phyloP scores from a whole-genome alignment of 2,329 filamentous ascomycete species.

The Curvularia sp. region DNA sequence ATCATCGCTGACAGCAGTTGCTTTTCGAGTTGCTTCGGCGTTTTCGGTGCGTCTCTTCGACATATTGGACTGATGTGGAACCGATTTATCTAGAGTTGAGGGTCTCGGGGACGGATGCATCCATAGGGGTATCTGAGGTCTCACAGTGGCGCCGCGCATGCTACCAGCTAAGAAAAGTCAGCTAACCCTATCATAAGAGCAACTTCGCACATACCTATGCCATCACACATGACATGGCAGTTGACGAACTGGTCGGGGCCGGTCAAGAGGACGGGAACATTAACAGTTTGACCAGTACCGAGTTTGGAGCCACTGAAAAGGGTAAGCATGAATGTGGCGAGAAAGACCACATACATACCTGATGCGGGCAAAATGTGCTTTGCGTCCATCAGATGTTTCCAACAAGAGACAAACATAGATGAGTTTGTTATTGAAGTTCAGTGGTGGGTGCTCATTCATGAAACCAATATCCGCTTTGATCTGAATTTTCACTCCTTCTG shows the following conservation, averaged over 20 bases:
- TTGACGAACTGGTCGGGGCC: conserved; percentile 65
- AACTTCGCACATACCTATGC: conserved; percentile 66
- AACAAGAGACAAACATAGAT: conserved; percentile 78
- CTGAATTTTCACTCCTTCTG: conserved; percentile 62
- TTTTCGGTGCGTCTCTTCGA: conserved; percentile 40
- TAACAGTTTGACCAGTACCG: conserved; percentile 65
- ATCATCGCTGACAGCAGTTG: conserved; percentile 51
- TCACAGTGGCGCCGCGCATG: conserved; percentile 60
- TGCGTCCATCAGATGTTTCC: conserved; percentile 71
- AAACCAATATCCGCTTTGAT: conserved; percentile 75
- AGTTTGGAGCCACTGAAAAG: conserved; percentile 70
- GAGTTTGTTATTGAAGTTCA: conserved; percentile 68
- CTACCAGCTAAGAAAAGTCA: conserved; percentile 60
- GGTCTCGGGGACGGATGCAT: conserved; percentile 51
- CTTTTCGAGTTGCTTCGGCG: conserved; percentile 12
- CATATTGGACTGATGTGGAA: conserved; percentile 36
- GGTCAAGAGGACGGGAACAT: conserved; percentile 65
- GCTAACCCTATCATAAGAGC: background rate
- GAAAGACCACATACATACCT: conserved; percentile 50
- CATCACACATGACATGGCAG: conserved; percentile 82
- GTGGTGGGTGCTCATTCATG: conserved; percentile 68
- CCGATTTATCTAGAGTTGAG: conserved; percentile 23
- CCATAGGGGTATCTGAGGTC: conserved; percentile 57
- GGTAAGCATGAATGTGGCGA: background rate
- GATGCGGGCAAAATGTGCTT: conserved; percentile 72